Percentiles rank a stretch among this genome's conserved stretches.
These are phyloP conservation scores for Lachnum nothofagi DNA, from an alignment of 2,329 filamentous ascomycete genomes.

Conservation along the genomic window DNA sequence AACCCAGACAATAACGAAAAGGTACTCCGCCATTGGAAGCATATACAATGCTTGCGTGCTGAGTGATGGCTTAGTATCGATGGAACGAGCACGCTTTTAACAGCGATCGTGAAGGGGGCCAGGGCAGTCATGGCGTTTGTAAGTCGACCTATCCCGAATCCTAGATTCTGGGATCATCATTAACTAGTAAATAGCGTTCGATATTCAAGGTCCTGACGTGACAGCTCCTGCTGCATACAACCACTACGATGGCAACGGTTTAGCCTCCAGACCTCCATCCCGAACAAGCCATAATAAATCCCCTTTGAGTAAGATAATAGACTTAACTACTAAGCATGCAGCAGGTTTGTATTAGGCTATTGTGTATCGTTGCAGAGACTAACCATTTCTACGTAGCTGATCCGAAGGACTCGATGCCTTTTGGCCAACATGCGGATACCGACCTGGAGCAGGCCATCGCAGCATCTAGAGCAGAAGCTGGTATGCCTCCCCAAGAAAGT, in stretches of 20 bases:
- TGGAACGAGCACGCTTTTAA: slow-evolving; percentile 54
- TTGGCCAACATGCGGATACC: slow-evolving; percentile 39
- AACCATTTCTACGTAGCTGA: slow-evolving; percentile 30
- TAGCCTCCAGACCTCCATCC: slow-evolving; percentile 55
- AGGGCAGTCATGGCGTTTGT: slow-evolving; percentile 43
- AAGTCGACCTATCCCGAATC: slow-evolving; percentile 18
- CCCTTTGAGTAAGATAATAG: slow-evolving; percentile 48
- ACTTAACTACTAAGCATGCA: slow-evolving; percentile 42
- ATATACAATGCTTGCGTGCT: neutral
- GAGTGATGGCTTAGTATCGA: slow-evolving; percentile 33
- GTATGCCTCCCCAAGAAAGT: slow-evolving; percentile 45
- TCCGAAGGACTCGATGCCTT: slow-evolving; percentile 27
- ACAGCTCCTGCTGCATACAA: slow-evolving; percentile 35
- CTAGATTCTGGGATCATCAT: slow-evolving; percentile 1
- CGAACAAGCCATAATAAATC: slow-evolving; percentile 51
- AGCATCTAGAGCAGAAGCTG: slow-evolving; percentile 50
- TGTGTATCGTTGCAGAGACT: neutral
- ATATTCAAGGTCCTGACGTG: slow-evolving; percentile 50
- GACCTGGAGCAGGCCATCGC: slow-evolving; percentile 53
- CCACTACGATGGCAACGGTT: slow-evolving; percentile 32
- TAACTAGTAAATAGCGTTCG: slow-evolving; percentile 43
- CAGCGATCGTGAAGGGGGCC: slow-evolving; percentile 48
- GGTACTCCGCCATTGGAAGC: slow-evolving; percentile 26
- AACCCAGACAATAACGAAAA: slow-evolving; percentile 30
- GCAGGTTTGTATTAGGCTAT: slow-evolving; percentile 36